Evolutionary conservation across 352 stramenopile genomes (phyloP).

Genomic region (Globisporangium barbulae): DNA sequence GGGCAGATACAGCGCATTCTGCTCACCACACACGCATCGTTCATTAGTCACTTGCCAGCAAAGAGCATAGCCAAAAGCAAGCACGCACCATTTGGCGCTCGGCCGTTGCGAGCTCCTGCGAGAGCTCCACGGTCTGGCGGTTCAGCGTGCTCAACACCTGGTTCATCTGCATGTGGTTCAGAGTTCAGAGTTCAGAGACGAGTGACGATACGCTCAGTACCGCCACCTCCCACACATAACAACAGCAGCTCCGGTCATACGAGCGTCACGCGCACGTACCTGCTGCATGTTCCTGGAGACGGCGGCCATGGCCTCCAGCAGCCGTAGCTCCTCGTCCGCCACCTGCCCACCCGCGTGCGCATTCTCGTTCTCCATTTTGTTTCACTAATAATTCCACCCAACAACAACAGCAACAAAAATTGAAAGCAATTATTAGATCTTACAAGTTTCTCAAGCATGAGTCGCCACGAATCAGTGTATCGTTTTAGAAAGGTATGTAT

Average conservation of each 20-base stretch:
- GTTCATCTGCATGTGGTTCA: conserved; percentile 34
- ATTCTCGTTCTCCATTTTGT: conserved; percentile 21
- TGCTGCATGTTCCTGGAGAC: conserved; percentile 42
- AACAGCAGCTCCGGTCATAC: background rate
- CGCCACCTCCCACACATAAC: background rate
- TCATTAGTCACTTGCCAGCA: no score
- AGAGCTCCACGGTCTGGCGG: conserved; percentile 41
- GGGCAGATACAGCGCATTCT: conserved; percentile 53
- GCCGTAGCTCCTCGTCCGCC: conserved; percentile 43
- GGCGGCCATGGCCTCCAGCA: conserved; percentile 41
- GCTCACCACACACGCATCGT: background rate
- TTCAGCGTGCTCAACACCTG: conserved; percentile 45
- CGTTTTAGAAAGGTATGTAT: background rate
- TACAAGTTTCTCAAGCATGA: conserved; percentile 12
- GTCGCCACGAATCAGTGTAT: conserved; percentile 6
- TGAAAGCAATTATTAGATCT: background rate
- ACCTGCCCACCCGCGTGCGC: conserved; percentile 25
- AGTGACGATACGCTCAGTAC: background rate
- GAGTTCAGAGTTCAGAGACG: no score
- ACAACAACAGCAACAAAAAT: background rate
- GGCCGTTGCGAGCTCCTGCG: conserved; percentile 40
- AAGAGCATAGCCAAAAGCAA: background rate
- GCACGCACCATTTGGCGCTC: conserved; percentile 44
- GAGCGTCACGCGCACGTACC: conserved; percentile 16
- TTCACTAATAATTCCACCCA: background rate